Conservation (phyloP, 176 grass and related monocot species). For the Leersia perrieri region DNA sequence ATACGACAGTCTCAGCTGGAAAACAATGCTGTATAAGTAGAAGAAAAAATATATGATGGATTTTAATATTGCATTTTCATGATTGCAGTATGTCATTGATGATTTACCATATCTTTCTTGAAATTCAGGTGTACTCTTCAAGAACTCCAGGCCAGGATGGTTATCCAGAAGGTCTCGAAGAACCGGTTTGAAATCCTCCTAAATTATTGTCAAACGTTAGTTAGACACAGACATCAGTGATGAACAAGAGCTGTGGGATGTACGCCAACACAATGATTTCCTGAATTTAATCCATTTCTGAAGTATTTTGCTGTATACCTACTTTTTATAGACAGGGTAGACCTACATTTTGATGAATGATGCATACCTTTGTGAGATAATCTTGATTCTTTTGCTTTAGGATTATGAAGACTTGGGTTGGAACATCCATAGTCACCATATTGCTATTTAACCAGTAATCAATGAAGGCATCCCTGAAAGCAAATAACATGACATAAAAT, state of each 20-base stretch:
- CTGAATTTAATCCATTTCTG: slow-evolving; percentile 14
- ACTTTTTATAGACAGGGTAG: slow-evolving; percentile 9
- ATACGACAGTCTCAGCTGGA: slow-evolving; percentile 91
- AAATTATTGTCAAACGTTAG: slow-evolving; percentile 22
- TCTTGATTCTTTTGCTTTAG: slow-evolving; percentile 68
- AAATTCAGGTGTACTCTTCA: slow-evolving; percentile 95
- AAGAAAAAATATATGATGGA: slow-evolving; percentile 5
- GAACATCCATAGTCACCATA: slow-evolving; percentile 75
- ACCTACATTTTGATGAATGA: slow-evolving; percentile 12
- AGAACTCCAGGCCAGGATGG: slow-evolving; percentile 91
- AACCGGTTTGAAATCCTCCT: slow-evolving; percentile 94
- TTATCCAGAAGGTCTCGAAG: slow-evolving; percentile 87
- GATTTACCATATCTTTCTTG: slow-evolving; percentile 95
- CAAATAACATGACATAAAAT: slow-evolving; percentile 17
- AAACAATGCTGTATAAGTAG: slow-evolving; percentile 51
- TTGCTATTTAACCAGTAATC: slow-evolving; percentile 93
- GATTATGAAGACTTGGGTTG: slow-evolving; percentile 80
- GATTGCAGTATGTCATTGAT: background rate
- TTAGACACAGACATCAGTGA: slow-evolving; percentile 21
- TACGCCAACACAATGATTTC: background rate
- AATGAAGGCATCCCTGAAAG: slow-evolving; percentile 76
- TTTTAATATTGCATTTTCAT: slow-evolving; percentile 22
- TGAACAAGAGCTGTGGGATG: slow-evolving; percentile 20
- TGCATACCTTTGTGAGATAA: slow-evolving; percentile 71
- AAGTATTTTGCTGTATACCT: slow-evolving; percentile 9